These are phyloP conservation scores for Chlorophyllum brunneum DNA, from an alignment of 768 basidiomycete species.

Conservation along the genomic window DNA sequence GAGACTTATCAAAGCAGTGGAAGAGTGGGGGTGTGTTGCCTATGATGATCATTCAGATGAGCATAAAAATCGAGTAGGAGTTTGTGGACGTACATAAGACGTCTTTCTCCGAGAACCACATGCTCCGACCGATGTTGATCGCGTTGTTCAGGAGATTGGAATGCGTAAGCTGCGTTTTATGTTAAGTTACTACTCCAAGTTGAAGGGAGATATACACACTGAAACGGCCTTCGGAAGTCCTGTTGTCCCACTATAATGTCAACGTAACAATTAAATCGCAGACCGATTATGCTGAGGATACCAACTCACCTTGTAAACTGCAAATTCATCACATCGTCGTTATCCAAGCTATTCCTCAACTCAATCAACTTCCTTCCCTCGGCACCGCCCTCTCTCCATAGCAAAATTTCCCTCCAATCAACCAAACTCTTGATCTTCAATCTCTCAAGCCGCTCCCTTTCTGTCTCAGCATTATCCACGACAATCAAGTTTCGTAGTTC, in stretches of 20 bases:
- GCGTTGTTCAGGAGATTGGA: constrained; percentile 77
- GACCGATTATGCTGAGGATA: no score
- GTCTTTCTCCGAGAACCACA: constrained; percentile 64
- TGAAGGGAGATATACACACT: constrained; percentile 33
- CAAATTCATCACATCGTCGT: constrained; percentile 75
- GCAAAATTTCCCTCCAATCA: constrained; percentile 69
- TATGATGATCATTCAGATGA: constrained; percentile 21
- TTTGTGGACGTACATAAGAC: constrained; percentile 48
- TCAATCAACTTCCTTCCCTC: constrained; percentile 42
- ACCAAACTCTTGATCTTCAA: constrained; percentile 45
- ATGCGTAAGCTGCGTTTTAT: constrained; percentile 61
- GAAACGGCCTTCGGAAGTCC: constrained; percentile 82
- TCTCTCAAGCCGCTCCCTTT: constrained; percentile 32
- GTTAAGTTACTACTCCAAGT: not conserved
- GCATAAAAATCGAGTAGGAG: not conserved
- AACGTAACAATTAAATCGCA: no score
- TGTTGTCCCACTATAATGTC: constrained; percentile 62
- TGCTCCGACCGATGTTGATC: constrained; percentile 63
- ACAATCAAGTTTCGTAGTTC: constrained; percentile 60
- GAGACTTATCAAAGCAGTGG: constrained; percentile 84
- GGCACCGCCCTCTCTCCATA: constrained; percentile 56
- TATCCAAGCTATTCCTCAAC: constrained; percentile 35
- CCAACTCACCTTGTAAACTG: constrained; percentile 74
- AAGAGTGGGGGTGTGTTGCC: constrained; percentile 84
- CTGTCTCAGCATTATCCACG: constrained; percentile 54